Conservation (phyloP, 176 grass and related monocot species). For the Alloteropsis semialata region DNA sequence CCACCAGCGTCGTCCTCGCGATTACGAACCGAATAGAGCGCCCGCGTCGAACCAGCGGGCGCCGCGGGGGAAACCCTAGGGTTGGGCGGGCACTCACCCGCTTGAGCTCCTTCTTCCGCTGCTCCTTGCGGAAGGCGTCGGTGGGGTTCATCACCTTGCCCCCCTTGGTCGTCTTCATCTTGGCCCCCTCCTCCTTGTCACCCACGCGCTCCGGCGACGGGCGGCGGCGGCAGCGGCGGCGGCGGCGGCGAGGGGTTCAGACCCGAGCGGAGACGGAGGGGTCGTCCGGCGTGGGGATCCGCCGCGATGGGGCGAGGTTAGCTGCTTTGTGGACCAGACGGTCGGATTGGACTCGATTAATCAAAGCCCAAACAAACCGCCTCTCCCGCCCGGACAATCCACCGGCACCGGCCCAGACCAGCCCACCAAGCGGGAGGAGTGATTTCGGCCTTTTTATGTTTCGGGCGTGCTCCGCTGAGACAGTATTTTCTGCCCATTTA, state of each 20-base stretch:
- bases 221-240: background rate
- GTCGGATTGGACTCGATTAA: background rate
- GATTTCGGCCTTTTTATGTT: no score
- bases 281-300: background rate
- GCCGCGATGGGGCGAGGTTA: background rate
- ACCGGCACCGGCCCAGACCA: background rate
- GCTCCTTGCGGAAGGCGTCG: slow-evolving; percentile 89
- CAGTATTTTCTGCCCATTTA: no score
- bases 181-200: background rate
- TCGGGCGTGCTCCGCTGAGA: no score
- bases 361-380: background rate
- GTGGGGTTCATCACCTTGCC: slow-evolving; percentile 99
- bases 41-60: no score
- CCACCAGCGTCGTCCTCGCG: background rate
- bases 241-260: background rate
- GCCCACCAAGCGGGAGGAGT: background rate
- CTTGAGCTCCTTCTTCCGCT: slow-evolving; percentile 97
- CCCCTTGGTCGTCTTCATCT: slow-evolving; percentile 99
- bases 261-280: background rate
- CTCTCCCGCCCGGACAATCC: background rate
- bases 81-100: slow-evolving; percentile 49
- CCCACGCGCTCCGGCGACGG: background rate
- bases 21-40: background rate
- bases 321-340: background rate
- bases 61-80: slow-evolving; percentile 32